These are phyloP conservation scores for Amylostereum chailletii DNA, from an alignment of 1,284 basidiomycete species.

Conservation along the genomic window DNA sequence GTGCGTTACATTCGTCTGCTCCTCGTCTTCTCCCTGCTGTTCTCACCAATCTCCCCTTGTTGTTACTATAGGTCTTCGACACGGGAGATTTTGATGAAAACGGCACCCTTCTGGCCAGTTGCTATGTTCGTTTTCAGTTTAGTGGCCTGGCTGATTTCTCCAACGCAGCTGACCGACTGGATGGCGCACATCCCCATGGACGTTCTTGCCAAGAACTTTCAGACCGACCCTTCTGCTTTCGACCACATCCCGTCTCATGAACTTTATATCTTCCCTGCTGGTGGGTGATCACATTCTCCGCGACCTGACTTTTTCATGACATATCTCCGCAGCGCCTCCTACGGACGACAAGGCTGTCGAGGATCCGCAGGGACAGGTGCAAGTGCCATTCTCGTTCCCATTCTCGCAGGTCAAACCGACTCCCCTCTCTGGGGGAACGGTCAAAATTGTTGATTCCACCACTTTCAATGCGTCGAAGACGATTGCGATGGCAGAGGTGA, in stretches of 20 bases:
- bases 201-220: constrained; percentile 69
- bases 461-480: constrained; percentile 43
- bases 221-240: constrained; percentile 43
- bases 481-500: constrained; percentile 60
- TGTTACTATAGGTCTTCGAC: constrained; percentile 43
- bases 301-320: background rate
- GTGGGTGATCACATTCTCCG: constrained; percentile 24
- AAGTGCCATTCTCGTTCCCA: constrained; percentile 43
- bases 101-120: constrained; percentile 50
- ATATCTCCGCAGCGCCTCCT: constrained; percentile 7
- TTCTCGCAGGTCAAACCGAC: constrained; percentile 47
- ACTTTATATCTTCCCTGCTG: constrained; percentile 60
- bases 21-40: background rate
- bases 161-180: constrained; percentile 51
- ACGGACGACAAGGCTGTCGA: constrained; percentile 17
- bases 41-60: background rate
- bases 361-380: constrained; percentile 43
- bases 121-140: background rate
- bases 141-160: constrained; percentile 5
- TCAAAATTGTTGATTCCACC: constrained; percentile 55
- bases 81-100: constrained; percentile 61
- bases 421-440: constrained; percentile 45
- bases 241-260: constrained; percentile 47
- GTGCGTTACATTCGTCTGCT: constrained; percentile 27
- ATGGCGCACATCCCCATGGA: constrained; percentile 52